Conservation (phyloP, 139 green algal genomes). For the Closterium sp. region DNA sequence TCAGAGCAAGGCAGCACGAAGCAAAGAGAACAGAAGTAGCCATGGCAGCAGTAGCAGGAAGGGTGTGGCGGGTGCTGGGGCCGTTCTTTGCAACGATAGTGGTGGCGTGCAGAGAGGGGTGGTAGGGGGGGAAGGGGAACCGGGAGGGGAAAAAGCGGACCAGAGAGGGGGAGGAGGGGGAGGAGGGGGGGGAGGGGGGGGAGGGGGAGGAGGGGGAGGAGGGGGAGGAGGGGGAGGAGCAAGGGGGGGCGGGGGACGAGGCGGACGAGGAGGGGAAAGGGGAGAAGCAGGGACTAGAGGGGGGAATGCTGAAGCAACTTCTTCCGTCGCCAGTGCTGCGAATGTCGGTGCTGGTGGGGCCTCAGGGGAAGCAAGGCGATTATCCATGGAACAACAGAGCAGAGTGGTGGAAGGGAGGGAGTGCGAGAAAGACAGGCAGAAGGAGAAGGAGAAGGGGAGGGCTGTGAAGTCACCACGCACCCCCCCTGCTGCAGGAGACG, state of each 20-base stretch:
- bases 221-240: too few relatives aligned
- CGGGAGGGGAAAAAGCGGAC: background rate
- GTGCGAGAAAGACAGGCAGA: background rate
- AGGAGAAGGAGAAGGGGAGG: background rate
- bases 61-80: too few relatives aligned
- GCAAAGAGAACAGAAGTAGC: background rate
- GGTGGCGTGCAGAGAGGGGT: too few relatives aligned
- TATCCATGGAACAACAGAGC: background rate
- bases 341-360: too few relatives aligned
- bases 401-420: background rate
- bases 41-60: background rate
- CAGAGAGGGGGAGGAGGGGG: background rate
- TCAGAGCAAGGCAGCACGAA: too few relatives aligned
- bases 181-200: background rate
- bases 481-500: background rate
- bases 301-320: too few relatives aligned
- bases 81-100: too few relatives aligned
- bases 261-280: too few relatives aligned
- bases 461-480: background rate
- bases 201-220: background rate
- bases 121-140: background rate
- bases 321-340: too few relatives aligned
- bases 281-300: too few relatives aligned
- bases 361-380: background rate
- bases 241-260: too few relatives aligned